Evolutionary conservation across 345 rosid species (phyloP).

Genomic region (Citrus trifoliata): DNA sequence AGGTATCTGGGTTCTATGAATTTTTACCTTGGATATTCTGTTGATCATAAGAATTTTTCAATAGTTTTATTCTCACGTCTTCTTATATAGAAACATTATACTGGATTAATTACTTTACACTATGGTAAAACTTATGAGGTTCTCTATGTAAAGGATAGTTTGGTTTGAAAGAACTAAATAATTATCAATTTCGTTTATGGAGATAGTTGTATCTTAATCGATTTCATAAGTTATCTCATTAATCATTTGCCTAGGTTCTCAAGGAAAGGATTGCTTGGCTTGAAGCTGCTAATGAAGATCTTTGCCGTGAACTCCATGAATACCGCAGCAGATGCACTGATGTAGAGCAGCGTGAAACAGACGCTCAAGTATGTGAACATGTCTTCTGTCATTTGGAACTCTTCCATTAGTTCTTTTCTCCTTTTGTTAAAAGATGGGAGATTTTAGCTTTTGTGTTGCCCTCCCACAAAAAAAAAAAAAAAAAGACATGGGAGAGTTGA

Average conservation of each 20-base stretch:
- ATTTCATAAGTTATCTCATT: background rate
- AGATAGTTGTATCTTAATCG: background rate
- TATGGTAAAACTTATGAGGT: background rate
- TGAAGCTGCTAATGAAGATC: slow-evolving; percentile 91
- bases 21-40: background rate
- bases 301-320: slow-evolving; percentile 85
- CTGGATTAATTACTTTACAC: background rate
- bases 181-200: background rate
- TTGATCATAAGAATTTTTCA: background rate
- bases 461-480: no score
- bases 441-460: no score
- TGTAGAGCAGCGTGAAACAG: slow-evolving; percentile 61
- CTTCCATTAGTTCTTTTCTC: background rate
- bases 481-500: background rate
- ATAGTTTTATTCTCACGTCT: background rate
- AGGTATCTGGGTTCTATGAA: slow-evolving; percentile 44
- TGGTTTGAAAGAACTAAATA: background rate
- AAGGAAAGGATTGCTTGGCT: slow-evolving; percentile 92
- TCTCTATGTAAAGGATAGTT: background rate
- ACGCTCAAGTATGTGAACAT: slow-evolving; percentile 61
- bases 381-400: slow-evolving; percentile 6
- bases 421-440: background rate
- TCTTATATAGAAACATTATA: background rate
- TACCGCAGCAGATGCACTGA: slow-evolving; percentile 64
- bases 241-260: slow-evolving; percentile 49